Evolutionary conservation across 2,329 filamentous ascomycete species (phyloP).

Genomic region (Hypoxylon sp.): DNA sequence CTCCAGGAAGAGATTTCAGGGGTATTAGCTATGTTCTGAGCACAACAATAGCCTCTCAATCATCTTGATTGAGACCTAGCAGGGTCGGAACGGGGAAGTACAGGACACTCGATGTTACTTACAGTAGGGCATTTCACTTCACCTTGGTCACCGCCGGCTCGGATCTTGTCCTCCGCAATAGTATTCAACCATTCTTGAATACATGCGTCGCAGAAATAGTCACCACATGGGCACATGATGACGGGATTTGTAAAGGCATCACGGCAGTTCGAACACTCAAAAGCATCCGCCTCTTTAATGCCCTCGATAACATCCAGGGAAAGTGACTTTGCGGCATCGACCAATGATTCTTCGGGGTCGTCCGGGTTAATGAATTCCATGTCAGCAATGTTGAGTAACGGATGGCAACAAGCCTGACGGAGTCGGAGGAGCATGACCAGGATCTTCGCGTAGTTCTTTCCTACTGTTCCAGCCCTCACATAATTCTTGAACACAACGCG

Average conservation of each 20-base stretch:
- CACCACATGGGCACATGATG: conserved; percentile 87
- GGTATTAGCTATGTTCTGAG: not conserved
- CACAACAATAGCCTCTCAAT: not conserved
- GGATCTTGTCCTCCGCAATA: conserved; percentile 66
- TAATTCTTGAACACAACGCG: conserved; percentile 45
- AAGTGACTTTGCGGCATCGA: conserved; percentile 69
- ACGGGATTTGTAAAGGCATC: conserved; percentile 81
- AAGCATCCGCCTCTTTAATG: conserved; percentile 71
- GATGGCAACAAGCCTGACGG: conserved; percentile 86
- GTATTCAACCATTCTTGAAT: conserved; percentile 75
- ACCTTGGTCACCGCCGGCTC: conserved; percentile 70
- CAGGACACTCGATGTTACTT: not conserved
- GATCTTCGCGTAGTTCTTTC: conserved; percentile 82
- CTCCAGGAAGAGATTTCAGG: not conserved
- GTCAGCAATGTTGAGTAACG: conserved; percentile 72
- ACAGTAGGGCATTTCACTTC: conserved; percentile 75
- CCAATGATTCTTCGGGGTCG: conserved; percentile 61
- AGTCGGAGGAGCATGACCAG: conserved; percentile 83
- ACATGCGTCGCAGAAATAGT: conserved; percentile 84
- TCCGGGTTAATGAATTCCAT: conserved; percentile 61
- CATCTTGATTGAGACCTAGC: not conserved
- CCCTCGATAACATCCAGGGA: conserved; percentile 73
- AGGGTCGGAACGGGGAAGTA: not conserved
- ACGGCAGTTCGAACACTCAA: conserved; percentile 87
- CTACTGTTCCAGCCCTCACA: conserved; percentile 60